Conservation (phyloP, 1,139 yeast genomes). For the Kluyveromyces sp. region DNA sequence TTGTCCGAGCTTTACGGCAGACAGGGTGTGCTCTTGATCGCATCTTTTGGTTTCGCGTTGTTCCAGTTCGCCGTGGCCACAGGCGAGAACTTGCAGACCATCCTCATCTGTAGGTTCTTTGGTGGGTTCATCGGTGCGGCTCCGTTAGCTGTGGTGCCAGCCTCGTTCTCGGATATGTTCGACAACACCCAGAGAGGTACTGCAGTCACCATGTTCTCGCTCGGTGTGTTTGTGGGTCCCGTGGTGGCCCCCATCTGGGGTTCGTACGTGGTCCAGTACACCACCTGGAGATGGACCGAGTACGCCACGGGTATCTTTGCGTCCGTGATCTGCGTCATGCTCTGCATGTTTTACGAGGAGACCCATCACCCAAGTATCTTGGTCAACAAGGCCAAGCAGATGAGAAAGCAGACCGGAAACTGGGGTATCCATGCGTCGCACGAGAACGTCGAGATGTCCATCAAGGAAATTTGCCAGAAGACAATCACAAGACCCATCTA, state of each 20-base stretch:
- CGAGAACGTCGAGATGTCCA: constrained; percentile 56
- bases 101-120: constrained; percentile 67
- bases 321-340: constrained; percentile 37
- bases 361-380: constrained; percentile 56
- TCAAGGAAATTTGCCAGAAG: constrained; percentile 61
- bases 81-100: constrained; percentile 64
- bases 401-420: constrained; percentile 51
- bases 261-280: constrained; percentile 47
- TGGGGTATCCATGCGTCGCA: constrained; percentile 87
- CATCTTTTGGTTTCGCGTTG: constrained; percentile 48
- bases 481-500: constrained; percentile 62
- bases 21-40: constrained; percentile 46
- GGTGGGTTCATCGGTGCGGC: constrained; percentile 75
- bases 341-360: constrained; percentile 48
- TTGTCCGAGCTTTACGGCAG: constrained; percentile 72
- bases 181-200: constrained; percentile 56
- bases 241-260: constrained; percentile 69
- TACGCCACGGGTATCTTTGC: constrained; percentile 60
- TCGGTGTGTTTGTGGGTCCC: constrained; percentile 71
- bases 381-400: constrained; percentile 51
- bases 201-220: constrained; percentile 57
- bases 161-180: constrained; percentile 72
- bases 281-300: constrained; percentile 76
- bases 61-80: constrained; percentile 70
- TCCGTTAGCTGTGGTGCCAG: constrained; percentile 77